Evolutionary conservation across 129 eudicot species (phyloP), one percentile per base, ranked within the genome.

Genomic region (Sambucus nigra): DNA sequence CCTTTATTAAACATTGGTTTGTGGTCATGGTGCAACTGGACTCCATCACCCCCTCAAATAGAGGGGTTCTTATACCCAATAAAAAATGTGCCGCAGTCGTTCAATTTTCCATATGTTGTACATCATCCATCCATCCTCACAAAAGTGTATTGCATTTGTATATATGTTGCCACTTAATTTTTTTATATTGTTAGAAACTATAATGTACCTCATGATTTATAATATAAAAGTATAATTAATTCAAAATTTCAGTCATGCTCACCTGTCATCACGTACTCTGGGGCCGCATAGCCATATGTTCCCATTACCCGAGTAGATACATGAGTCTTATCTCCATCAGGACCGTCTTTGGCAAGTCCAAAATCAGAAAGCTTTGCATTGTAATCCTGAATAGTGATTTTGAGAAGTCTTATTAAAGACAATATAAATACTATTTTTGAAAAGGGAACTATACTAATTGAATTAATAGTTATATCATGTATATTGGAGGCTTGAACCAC

Each of bases 271-370:
- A 84, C 94, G 69, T 85, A 85, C 39, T 87, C 96, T 0, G 96
- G 96, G 7, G 96, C 94, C 31, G 96, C 96, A 75, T 88, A 88
- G 47, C 97, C 97, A 32, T 84, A 80, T 18, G 96, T 87, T 59
- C 96, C 96, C 86, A 87, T 80, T 42, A 87, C 92, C 26, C 92
- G 76, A 22, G 97, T 88, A 18, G 97, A 80, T 17, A 88, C 92
- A 28, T 88, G 97, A 1, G 97, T 83, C 61, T 84, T 80, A 62
- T 88, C 97, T 25, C 94, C 97, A 60, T 75, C 92, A 5, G 96
- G 96, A 9, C 93, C 98, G 32, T 89, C 94, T 75, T 86, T 89
- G 53, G 98, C 98, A 61, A 89, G 94, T 67, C 98, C 98, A 71
- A 89, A 89, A 74, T 89, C 98, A 52, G 95, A 89, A 53, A 89